These are phyloP conservation scores for Meira miltonrushii DNA, from an alignment of 1,284 basidiomycete species.

Conservation along the genomic window DNA sequence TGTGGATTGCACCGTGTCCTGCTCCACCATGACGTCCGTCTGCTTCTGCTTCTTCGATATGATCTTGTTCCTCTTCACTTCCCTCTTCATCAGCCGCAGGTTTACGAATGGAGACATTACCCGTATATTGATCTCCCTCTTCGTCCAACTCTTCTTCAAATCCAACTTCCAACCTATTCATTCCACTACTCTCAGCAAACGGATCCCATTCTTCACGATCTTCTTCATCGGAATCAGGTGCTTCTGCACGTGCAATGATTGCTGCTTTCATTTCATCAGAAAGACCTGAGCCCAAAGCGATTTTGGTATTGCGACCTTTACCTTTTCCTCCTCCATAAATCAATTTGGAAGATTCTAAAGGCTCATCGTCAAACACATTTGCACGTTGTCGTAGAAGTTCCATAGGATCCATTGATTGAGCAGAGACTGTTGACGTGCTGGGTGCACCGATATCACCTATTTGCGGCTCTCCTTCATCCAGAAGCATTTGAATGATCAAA, in stretches of 20 bases:
- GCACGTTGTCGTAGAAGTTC: neutral
- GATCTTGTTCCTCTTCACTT: conserved; percentile 1
- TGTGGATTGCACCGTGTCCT: neutral
- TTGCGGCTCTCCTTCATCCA: neutral
- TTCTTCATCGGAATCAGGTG: conserved; percentile 5
- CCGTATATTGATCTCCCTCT: neutral
- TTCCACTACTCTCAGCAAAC: neutral
- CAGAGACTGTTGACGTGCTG: neutral
- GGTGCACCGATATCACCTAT: neutral
- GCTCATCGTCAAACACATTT: neutral
- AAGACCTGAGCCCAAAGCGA: neutral
- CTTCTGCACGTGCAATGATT: neutral
- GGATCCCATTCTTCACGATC: conserved; percentile 7
- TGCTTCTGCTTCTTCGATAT: conserved; percentile 8
- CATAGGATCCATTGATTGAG: neutral
- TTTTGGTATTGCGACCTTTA: neutral
- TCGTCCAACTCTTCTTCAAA: conserved; percentile 15
- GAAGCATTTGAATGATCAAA: neutral
- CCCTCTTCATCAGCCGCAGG: neutral
- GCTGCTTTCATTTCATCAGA: conserved; percentile 3
- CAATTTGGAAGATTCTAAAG: neutral
- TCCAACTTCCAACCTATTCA: conserved; percentile 5
- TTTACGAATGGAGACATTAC: neutral
- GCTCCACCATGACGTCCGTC: neutral
- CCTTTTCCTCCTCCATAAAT: neutral